Evolutionary conservation across 1,284 basidiomycete species (phyloP), one percentile per base, ranked within the genome.

Genomic region (Moniliophthora roreri): DNA sequence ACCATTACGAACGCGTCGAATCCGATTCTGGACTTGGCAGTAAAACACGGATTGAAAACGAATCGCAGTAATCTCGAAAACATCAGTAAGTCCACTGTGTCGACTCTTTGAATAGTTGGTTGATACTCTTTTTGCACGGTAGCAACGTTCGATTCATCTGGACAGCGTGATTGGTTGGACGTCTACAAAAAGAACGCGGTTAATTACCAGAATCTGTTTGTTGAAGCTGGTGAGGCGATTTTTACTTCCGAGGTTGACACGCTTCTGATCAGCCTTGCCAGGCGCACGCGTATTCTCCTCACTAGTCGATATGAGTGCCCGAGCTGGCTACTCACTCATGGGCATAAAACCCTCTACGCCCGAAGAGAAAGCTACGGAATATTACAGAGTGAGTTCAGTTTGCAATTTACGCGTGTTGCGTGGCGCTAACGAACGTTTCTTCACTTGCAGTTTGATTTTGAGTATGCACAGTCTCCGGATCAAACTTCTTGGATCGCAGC

Each of bases 401-500:
- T n/a, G n/a, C n/a, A n/a, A n/a, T n/a, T n/a, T n/a, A n/a, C n/a
- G n/a, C n/a, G n/a, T n/a, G n/a, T n/a, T n/a, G n/a, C n/a, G n/a
- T n/a, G n/a, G n/a, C n/a, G n/a, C n/a, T n/a, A n/a, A n/a, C n/a
- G n/a, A n/a, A n/a, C n/a, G n/a, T n/a, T 16, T 15, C 2, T 58
- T 36, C 41, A 4, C 7, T 21, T 23, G 15, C 41, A 48, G 65
- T 74, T 79, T 58, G 75, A 79, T 11, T 32, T 32, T 32, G 28
- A 32, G 59, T 80, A 77, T 58, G 75, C 76, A 28, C 75, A 85
- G 61, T 76, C 78, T 15, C 85, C 83, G 0, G 81, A 81, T 41
- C 73, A 84, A 63, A 82, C 79, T 0, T 86, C 84, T 0, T 80
- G 78, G 73, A 72, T 86, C 24, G 82, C 82, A 9, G 77, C 81